Base-by-base conservation (phyloP, 345 rosid genomes). In the Eucalyptus dawsonii region DNA sequence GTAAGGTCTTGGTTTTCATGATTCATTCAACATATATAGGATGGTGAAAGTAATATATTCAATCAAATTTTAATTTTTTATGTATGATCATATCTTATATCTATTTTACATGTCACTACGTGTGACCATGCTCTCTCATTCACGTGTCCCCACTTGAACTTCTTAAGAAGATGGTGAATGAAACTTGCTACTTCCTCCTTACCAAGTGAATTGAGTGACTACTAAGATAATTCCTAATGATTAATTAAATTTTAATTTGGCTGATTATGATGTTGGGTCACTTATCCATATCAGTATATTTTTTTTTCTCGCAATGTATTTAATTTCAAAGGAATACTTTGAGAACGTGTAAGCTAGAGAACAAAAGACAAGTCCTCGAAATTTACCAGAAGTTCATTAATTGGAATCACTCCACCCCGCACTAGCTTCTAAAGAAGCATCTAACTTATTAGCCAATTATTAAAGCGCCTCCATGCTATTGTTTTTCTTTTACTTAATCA, bases 221-320 rank as follows among this genome's bases (percentile, higher is more conserved):
- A 54, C 25, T 21, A 22, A 4, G 27, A 22, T 9, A 54, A 54
- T 54, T 22, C 12, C 11, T 22, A 54, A 1, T 21, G 27, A 19
- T 22, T 21, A 54, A 54, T 22, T 8, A 54, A 13, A 62, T 12
- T 62, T 62, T 62, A 6, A 62, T 62, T 12, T 62, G 17, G 9
- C 17, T 6, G 9, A 6, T 62, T n/a, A 62, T 29, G 69, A 62
- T 62, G 34, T 60, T 29, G 69, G 31, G 34, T 14, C 17, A 12
- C 34, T 29, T 62, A 12, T 29, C 69, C 69, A 60, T 60, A 29
- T 27, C n/a, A 17, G 22, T 16, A 51, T 51, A 51, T 51, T 51
- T 2, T 51, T 17, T 51, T 17, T 51, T 51, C 4, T 51, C 1
- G 0, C 8, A 51, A 51, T 51, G 0, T 16, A 6, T 51, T 51